Conservation (phyloP, 805 yeast species). For the Myxozyma sirexii region DNA sequence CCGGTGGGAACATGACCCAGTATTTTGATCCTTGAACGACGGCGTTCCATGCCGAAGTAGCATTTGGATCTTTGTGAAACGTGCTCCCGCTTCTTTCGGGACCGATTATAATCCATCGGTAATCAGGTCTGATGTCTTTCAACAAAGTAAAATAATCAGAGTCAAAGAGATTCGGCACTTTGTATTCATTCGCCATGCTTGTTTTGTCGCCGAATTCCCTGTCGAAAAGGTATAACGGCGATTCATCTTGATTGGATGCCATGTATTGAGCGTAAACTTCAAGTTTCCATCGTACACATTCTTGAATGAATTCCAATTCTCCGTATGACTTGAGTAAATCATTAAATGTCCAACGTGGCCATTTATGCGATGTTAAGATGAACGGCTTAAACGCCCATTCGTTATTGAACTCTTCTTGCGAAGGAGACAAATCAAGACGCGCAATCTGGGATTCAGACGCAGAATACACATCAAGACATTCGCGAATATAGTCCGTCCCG, state of each 20-base stretch:
- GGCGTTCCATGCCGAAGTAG: slow-evolving; percentile 90
- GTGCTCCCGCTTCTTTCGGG: slow-evolving; percentile 83
- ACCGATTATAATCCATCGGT: slow-evolving; percentile 90
- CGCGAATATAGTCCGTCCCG: slow-evolving; percentile 52
- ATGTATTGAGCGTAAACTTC: slow-evolving; percentile 63
- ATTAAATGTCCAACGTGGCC: slow-evolving; percentile 69
- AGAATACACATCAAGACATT: slow-evolving; percentile 49
- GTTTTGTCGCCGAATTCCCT: slow-evolving; percentile 55
- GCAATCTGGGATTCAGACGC: slow-evolving; percentile 51
- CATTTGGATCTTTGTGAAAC: slow-evolving; percentile 91
- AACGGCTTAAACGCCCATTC: slow-evolving; percentile 63
- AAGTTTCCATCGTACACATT: slow-evolving; percentile 79
- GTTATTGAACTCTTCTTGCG: slow-evolving; percentile 49
- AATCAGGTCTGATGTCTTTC: slow-evolving; percentile 67
- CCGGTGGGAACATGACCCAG: slow-evolving; percentile 71
- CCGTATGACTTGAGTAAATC: slow-evolving; percentile 58
- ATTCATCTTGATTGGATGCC: slow-evolving; percentile 67
- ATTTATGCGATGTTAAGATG: slow-evolving; percentile 52
- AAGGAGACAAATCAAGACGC: slow-evolving; percentile 55
- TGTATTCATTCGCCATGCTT: slow-evolving; percentile 54
- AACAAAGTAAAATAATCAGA: slow-evolving; percentile 57
- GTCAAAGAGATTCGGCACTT: slow-evolving; percentile 33
- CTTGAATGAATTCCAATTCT: slow-evolving; percentile 72
- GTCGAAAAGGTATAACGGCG: slow-evolving; percentile 84
- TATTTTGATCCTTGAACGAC: slow-evolving; percentile 16